Evolutionary conservation across 257 asterid genomes (phyloP).

Genomic region (Solanum peruvianum): DNA sequence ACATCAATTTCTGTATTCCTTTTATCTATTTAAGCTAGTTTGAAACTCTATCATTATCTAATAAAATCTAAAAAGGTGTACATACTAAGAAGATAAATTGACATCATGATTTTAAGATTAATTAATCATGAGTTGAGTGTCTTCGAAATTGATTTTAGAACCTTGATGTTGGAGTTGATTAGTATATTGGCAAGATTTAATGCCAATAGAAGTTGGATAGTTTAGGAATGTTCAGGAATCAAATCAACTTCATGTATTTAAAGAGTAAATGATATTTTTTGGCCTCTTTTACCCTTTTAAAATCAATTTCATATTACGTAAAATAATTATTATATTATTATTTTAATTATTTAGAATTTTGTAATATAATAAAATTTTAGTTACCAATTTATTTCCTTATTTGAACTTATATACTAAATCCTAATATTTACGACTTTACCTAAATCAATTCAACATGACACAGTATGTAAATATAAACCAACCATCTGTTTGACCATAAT

Average conservation of each 20-base stretch:
- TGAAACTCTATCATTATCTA: too few species aligned
- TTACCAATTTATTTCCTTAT: background rate
- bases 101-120: too few species aligned
- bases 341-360: background rate
- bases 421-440: background rate
- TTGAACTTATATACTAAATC: background rate
- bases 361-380: background rate
- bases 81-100: background rate
- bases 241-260: background rate
- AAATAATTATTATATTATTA: background rate
- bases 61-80: too few species aligned
- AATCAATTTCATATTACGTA: background rate
- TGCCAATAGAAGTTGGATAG: background rate
- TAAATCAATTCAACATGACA: background rate
- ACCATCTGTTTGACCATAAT: too few species aligned
- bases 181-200: background rate
- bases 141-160: background rate
- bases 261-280: background rate
- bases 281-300: background rate
- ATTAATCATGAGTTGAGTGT: background rate
- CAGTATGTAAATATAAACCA: too few species aligned
- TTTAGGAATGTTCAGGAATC: background rate
- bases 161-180: background rate
- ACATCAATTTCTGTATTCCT: background rate
- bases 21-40: background rate